Evolutionary conservation across 1,284 basidiomycete genomes (phyloP).

Genomic region (Ustilago nuda): DNA sequence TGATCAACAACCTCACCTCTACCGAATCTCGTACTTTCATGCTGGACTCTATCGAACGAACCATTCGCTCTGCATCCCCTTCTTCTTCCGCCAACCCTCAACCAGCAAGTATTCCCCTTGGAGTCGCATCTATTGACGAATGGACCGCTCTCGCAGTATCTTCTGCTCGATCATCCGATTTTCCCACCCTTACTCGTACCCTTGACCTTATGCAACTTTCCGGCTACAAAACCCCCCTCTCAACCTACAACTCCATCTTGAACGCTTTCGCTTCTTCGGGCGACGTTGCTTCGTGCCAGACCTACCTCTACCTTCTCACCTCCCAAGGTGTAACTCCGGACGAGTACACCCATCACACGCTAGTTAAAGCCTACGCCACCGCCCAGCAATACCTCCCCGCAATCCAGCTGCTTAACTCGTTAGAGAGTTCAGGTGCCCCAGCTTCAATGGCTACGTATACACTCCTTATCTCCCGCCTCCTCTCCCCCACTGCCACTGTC

Average conservation of each 20-base stretch:
- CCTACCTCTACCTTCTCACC: conserved; percentile 32
- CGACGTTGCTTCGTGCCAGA: conserved; percentile 68
- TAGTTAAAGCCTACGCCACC: conserved; percentile 57
- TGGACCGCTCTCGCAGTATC: conserved; percentile 59
- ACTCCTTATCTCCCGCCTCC: conserved; percentile 53
- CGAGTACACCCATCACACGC: conserved; percentile 52
- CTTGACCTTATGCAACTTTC: conserved; percentile 41
- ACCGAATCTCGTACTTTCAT: conserved; percentile 28
- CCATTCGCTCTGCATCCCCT: conserved; percentile 18
- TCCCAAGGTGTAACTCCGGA: conserved; percentile 39
- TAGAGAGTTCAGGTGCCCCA: conserved; percentile 49
- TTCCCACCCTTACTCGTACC: conserved; percentile 21
- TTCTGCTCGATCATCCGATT: conserved; percentile 43
- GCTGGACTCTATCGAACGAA: conserved; percentile 39
- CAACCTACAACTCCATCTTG: conserved; percentile 71
- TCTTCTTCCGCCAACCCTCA: conserved; percentile 1
- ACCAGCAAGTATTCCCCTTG: conserved; percentile 25
- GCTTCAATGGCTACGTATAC: conserved; percentile 64
- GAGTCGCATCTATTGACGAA: conserved; percentile 44
- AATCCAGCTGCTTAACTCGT: conserved; percentile 47
- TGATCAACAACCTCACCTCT: conserved; percentile 34
- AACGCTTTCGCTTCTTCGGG: conserved; percentile 73
- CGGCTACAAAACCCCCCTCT: conserved; percentile 27
- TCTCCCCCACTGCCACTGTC: conserved; percentile 1
- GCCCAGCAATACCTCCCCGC: conserved; percentile 37